Evolutionary conservation across 371 early-diverging fungal genomes (phyloP).

Genomic region (Mortierella sp.): DNA sequence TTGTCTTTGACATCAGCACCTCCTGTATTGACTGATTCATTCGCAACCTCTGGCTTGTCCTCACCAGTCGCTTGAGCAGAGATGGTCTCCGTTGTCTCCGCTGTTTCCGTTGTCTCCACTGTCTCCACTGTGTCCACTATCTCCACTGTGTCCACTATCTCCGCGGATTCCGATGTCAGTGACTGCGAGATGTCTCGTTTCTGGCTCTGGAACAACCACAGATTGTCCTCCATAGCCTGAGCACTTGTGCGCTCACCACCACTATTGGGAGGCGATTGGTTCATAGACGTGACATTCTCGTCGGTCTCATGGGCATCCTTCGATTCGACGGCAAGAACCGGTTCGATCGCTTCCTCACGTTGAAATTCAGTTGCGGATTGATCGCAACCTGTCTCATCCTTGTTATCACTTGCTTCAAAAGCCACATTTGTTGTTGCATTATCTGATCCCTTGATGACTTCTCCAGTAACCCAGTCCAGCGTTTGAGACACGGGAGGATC

Average conservation of each 20-base stretch:
- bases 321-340: neutral
- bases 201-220: constrained; percentile 10
- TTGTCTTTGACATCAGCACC: too few relatives aligned
- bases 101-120: neutral
- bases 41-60: neutral
- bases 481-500: too few relatives aligned
- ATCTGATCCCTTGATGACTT: too few relatives aligned
- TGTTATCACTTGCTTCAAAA: too few relatives aligned
- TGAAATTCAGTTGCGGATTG: too few relatives aligned
- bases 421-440: too few relatives aligned
- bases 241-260: neutral
- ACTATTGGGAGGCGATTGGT: neutral
- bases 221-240: constrained; percentile 8
- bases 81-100: neutral
- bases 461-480: too few relatives aligned
- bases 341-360: neutral
- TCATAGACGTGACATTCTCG: neutral
- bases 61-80: neutral
- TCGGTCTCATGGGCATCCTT: neutral
- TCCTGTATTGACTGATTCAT: neutral
- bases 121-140: neutral
- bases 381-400: too few relatives aligned
- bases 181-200: neutral
- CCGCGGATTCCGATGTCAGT: neutral
- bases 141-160: too few relatives aligned